Evolutionary conservation across 352 stramenopile species (phyloP).

Genomic region (Globisporangium recalcitrans): DNA sequence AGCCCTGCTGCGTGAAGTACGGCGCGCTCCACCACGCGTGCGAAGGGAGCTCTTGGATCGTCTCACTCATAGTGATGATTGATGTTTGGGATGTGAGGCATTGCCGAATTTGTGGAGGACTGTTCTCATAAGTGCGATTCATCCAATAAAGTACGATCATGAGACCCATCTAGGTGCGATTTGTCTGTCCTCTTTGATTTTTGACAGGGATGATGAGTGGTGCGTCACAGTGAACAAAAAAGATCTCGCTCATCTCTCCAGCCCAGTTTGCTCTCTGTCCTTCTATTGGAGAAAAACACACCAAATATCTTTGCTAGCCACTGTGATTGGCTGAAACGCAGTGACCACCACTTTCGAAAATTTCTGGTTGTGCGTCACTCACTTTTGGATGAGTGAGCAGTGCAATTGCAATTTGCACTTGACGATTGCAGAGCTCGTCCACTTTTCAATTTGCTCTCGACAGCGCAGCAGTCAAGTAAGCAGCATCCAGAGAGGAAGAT

Average conservation of each 20-base stretch:
- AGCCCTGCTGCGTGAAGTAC: conserved; percentile 53
- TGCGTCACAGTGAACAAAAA: not conserved
- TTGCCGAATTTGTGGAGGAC: not conserved
- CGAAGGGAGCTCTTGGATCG: not conserved
- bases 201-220: not conserved
- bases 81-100: not conserved
- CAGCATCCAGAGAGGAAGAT: not conserved
- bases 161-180: not conserved
- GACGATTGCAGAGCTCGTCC: not conserved
- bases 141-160: not conserved
- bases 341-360: not conserved
- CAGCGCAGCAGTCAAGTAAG: not conserved
- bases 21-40: conserved; percentile 42
- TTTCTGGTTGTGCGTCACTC: conserved; percentile 4
- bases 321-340: not conserved
- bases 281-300: not conserved
- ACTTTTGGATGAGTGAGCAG: conserved; percentile 5
- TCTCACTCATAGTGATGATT: not conserved
- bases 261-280: not conserved
- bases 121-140: not conserved
- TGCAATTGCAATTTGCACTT: not conserved
- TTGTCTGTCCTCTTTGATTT: no score
- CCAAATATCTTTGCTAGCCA: not conserved
- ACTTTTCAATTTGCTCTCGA: conserved; percentile 7
- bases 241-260: not conserved